Percentiles rank a stretch among this genome's conserved stretches.
Evolutionary conservation across 345 rosid genomes (phyloP).

Genomic region (Microcos paniculata): DNA sequence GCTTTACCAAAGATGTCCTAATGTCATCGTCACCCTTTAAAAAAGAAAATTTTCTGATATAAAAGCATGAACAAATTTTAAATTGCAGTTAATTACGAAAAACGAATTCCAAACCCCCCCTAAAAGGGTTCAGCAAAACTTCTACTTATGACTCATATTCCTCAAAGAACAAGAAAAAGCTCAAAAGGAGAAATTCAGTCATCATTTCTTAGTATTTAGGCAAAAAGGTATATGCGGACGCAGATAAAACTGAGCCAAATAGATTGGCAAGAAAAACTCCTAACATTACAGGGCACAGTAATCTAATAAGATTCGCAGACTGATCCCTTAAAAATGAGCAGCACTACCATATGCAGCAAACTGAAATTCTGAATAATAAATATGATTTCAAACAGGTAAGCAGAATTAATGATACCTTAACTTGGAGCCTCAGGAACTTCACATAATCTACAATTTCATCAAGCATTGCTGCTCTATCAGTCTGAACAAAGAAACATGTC

Average conservation of each 20-base stretch:
- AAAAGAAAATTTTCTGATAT: neutral
- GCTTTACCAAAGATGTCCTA: neutral
- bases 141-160: neutral
- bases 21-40: neutral
- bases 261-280: neutral
- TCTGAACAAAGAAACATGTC: constrained; percentile 47
- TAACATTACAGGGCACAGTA: neutral
- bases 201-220: neutral
- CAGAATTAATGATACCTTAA: constrained; percentile 57
- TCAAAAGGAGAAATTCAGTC: neutral
- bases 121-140: neutral
- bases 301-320: neutral
- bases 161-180: neutral
- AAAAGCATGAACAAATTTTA: neutral
- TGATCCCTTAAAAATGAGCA: neutral
- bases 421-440: constrained; percentile 98
- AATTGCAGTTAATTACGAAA: neutral
- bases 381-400: neutral
- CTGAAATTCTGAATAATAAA: neutral
- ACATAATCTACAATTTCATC: constrained; percentile 99
- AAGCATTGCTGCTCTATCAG: constrained; percentile 96
- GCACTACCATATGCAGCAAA: neutral
- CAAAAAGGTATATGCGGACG: neutral
- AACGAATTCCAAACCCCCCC: neutral
- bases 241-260: neutral